Base-by-base conservation (phyloP, 2,329 filamentous ascomycete species). In the Scleromitrula shiraiana region DNA sequence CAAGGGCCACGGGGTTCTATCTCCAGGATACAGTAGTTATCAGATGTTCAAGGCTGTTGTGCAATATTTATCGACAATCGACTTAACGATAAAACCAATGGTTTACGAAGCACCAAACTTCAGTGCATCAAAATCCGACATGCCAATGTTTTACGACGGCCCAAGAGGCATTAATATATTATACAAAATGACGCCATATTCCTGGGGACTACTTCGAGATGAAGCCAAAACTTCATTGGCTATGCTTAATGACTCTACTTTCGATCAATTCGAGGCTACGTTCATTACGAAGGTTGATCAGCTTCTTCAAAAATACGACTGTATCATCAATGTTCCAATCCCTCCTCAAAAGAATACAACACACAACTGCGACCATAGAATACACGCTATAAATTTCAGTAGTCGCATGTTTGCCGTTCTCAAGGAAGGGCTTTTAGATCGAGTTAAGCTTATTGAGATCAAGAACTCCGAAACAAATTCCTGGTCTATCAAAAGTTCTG, bases 41-140 rank as follows among this genome's bases (percentile, higher is more conserved):
- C 91, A 97, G 66, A 75, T 97, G 37, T 96, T 98, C 75, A 97
- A 96, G 67, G 90, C 88, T 2, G 82, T 83, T 1, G 70, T 98
- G n/a, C 91, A 96, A 62, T 93, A 91, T 56, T 70, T 98, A 15
- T 81, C 85, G 1, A 76, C 78, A 1, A 83, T 78, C 30, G 83
- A 95, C 59, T 70, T 96, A 46, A 72, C 70, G 49, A 83, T 78
- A 58, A 85, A 78, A 55, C 80, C 85, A 0, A 74, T 83, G 62
- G 52, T 72, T 53, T 59, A 80, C 50, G 56, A 73, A 56, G 60
- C 66, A 50, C 22, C 69, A 61, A 58, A 66, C 62, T 59, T 74
- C 70, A 50, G 55, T 60, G 22, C 61, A 69, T 51, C 65, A 52
- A 67, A 55, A 67, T 53, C 69, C 73, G 65, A 64, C 47, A 68